Conservation (phyloP, 805 yeast species). For the Metschnikowia rubicola region DNA sequence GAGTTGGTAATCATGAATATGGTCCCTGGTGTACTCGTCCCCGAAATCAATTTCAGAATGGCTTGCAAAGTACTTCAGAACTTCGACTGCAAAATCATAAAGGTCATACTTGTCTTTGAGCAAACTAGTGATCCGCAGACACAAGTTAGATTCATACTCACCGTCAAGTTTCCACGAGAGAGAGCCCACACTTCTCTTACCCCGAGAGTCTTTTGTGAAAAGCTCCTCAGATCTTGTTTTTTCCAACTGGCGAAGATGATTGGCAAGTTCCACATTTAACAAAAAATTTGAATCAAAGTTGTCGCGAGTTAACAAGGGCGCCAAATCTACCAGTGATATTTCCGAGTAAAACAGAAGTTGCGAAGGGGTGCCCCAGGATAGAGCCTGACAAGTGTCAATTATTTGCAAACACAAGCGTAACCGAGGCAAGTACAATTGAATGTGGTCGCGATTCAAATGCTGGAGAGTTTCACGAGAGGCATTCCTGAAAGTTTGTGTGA, state of each 20-base stretch:
- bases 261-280: conserved; percentile 5
- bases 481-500: conserved; percentile 38
- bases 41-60: conserved; percentile 5
- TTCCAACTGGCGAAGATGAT: conserved; percentile 4
- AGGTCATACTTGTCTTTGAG: conserved; percentile 36
- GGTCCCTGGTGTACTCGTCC: conserved; percentile 25
- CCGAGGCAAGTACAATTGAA: conserved; percentile 30
- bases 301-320: neutral
- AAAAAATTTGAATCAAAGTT: neutral
- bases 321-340: neutral
- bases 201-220: neutral
- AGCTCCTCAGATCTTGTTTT: neutral
- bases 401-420: conserved; percentile 45
- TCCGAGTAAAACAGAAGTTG: conserved; percentile 4
- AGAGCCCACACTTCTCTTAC: neutral
- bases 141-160: neutral
- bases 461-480: neutral
- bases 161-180: neutral
- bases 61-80: conserved; percentile 14
- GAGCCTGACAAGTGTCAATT: conserved; percentile 50
- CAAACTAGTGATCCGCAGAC: conserved; percentile 16
- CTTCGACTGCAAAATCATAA: conserved; percentile 34
- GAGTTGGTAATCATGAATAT: conserved; percentile 34
- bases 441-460: conserved; percentile 9
- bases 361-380: conserved; percentile 48